phyloP scores from a whole-genome alignment of 495 filamentous ascomycete genomes.

The Daldinia childiae region DNA sequence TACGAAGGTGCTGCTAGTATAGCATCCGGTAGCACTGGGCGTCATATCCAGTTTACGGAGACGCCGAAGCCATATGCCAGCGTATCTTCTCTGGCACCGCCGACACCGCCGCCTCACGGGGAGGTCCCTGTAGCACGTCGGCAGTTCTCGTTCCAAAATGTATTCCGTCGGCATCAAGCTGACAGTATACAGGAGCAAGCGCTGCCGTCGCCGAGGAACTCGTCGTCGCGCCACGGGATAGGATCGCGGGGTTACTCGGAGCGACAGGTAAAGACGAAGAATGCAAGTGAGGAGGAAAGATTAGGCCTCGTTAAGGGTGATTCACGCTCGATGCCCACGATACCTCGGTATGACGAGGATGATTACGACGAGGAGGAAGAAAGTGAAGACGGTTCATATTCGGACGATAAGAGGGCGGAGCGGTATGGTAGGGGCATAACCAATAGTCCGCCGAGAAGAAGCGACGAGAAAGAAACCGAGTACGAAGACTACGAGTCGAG shows the following conservation, averaged over 20 bases:
- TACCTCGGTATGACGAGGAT: slow-evolving; percentile 51
- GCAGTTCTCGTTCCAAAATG: slow-evolving; percentile 91
- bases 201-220: slow-evolving; percentile 39
- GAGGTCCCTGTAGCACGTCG: slow-evolving; percentile 60
- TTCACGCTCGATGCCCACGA: slow-evolving; percentile 54
- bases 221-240: slow-evolving; percentile 52
- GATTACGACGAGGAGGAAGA: slow-evolving; percentile 45
- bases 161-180: slow-evolving; percentile 67
- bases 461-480: slow-evolving; percentile 34
- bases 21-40: slow-evolving; percentile 46
- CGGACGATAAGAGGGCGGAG: slow-evolving; percentile 48
- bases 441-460: slow-evolving; percentile 38
- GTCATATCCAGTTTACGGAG: slow-evolving; percentile 54
- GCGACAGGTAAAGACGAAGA: slow-evolving; percentile 55
- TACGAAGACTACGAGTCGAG: slow-evolving; percentile 37
- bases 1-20: slow-evolving; percentile 51
- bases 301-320: slow-evolving; percentile 88
- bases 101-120: slow-evolving; percentile 62
- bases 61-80: slow-evolving; percentile 43
- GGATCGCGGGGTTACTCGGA: slow-evolving; percentile 59
- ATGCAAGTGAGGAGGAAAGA: slow-evolving; percentile 86
- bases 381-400: slow-evolving; percentile 45
- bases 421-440: slow-evolving; percentile 57
- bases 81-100: slow-evolving; percentile 46
- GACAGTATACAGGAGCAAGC: slow-evolving; percentile 46